Base-by-base conservation (phyloP, 495 filamentous ascomycete genomes). In the Talaromyces liani region DNA sequence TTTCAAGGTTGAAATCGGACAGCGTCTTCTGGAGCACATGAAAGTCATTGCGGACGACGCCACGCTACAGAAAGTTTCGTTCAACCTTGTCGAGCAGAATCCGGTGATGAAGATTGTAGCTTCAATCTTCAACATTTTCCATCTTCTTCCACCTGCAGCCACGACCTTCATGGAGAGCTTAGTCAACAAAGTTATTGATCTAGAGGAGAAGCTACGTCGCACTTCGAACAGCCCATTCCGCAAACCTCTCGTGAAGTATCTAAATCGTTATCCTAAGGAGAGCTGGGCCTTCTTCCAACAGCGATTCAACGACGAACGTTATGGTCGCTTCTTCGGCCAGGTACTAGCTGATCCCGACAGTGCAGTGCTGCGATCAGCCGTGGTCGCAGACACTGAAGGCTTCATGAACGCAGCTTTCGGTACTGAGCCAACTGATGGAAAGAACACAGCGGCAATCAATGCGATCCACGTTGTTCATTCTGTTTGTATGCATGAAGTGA, bases 1-100 rank as follows among this genome's bases (percentile, higher is more conserved):
- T 71, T 99, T 99, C 79, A 99, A 99, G 75, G 93, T 97, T 2
- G 95, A 97, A 71, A 99, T 99, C 56, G 95, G 95, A 6, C 84
- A 91, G 36, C 84, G 93, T 51, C 75, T 99, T 7, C 77, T 99
- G 16, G 93, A 96, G 54, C 95, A 99, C 65, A 88, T 98, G 79
- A 93, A 91, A 71, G 82, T 87, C 14, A 91, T 99, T 68, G 94
- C 93, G 0, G 93, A 97, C 65, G 82, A 88, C 22, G 77, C 77
- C 39, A 82, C 84, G 8, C 76, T 98, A 61, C 93, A 97, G 72
- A 91, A 92, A 69, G 88, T 94, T 3, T 97, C 93, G 0, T 97
- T 97, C 74, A 92, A 87, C 6, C 85, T 97, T 62, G 88, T 98
- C 54, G 95, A 98, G 71, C 93, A 97, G 69, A 90, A 92, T 69